Conservation (phyloP, 495 filamentous ascomycete species). For the Pyrenula aspistea region DNA sequence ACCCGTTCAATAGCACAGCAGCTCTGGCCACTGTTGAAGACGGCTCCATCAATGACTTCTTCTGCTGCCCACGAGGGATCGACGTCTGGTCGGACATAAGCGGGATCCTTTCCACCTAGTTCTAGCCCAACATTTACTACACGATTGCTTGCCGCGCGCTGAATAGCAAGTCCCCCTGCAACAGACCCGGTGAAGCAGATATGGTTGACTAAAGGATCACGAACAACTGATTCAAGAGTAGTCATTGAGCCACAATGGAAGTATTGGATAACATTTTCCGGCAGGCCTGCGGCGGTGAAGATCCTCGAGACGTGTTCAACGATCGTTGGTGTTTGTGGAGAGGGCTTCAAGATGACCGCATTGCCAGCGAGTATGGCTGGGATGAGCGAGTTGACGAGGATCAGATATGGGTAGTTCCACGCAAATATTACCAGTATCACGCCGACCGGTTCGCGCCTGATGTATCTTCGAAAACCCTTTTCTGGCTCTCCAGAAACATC, state of each 20-base stretch:
- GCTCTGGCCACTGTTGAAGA: constrained; percentile 96
- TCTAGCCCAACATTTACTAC: constrained; percentile 78
- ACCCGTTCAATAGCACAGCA: constrained; percentile 90
- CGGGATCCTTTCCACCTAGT: constrained; percentile 86
- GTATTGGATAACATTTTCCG: constrained; percentile 70
- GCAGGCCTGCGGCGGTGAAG: constrained; percentile 68
- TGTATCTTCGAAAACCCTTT: constrained; percentile 78
- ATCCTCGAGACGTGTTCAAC: constrained; percentile 67
- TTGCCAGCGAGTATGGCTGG: constrained; percentile 82
- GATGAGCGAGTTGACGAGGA: constrained; percentile 79
- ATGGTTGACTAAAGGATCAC: constrained; percentile 58
- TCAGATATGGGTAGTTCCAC: constrained; percentile 95
- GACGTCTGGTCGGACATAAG: constrained; percentile 76
- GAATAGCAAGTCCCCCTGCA: constrained; percentile 72
- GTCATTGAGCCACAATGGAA: constrained; percentile 71
- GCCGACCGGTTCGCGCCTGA: constrained; percentile 75
- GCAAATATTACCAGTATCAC: constrained; percentile 81
- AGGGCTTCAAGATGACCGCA: constrained; percentile 82
- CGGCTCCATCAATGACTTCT: constrained; percentile 83
- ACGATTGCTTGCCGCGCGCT: constrained; percentile 66
- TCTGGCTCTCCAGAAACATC: constrained; percentile 64
- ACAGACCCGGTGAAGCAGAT: constrained; percentile 94
- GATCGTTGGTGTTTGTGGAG: constrained; percentile 84
- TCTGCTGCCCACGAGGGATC: constrained; percentile 82
- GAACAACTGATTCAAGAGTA: constrained; percentile 59